Conservation (phyloP, 2,329 filamentous ascomycete genomes). For the Ceratocystis smalleyi region DNA sequence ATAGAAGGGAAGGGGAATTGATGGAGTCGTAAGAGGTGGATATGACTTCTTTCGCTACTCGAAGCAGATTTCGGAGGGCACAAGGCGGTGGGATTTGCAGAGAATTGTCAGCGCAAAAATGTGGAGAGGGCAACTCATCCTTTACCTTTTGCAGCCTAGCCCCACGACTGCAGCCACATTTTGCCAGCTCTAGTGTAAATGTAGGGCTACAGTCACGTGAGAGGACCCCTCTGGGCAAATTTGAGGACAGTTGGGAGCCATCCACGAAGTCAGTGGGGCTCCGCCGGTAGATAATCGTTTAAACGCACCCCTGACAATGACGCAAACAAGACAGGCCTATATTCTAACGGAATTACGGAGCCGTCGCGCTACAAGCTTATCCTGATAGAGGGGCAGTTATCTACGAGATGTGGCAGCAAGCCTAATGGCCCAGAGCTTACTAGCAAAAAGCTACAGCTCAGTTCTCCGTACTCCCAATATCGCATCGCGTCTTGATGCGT, state of each 20-base stretch:
- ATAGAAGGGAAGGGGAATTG: conserved; percentile 16
- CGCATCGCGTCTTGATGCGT: background rate
- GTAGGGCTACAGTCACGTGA: conserved; percentile 15
- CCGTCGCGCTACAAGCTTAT: background rate
- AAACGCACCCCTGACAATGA: background rate
- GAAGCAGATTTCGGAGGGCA: conserved; percentile 16
- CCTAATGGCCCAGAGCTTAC: background rate
- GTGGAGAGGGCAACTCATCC: conserved; percentile 13
- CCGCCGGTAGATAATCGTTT: background rate
- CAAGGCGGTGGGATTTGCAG: conserved; percentile 13
- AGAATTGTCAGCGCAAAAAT: conserved; percentile 11
- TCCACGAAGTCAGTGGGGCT: background rate
- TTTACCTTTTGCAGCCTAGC: conserved; percentile 5
- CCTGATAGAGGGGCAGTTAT: conserved; percentile 3
- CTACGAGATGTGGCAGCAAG: background rate
- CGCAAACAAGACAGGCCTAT: background rate
- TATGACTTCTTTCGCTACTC: conserved; percentile 17
- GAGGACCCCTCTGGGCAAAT: background rate
- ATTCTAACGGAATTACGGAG: conserved; percentile 1
- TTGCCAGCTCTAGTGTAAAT: conserved; percentile 9
- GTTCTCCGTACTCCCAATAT: background rate
- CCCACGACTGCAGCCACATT: conserved; percentile 5
- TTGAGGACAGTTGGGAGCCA: background rate
- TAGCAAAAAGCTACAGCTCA: background rate
- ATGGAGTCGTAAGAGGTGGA: conserved; percentile 16